Percentiles rank a stretch among this genome's conserved stretches.
Conservation (phyloP, 306 rosid species). For the Gastrolobium villosum region DNA sequence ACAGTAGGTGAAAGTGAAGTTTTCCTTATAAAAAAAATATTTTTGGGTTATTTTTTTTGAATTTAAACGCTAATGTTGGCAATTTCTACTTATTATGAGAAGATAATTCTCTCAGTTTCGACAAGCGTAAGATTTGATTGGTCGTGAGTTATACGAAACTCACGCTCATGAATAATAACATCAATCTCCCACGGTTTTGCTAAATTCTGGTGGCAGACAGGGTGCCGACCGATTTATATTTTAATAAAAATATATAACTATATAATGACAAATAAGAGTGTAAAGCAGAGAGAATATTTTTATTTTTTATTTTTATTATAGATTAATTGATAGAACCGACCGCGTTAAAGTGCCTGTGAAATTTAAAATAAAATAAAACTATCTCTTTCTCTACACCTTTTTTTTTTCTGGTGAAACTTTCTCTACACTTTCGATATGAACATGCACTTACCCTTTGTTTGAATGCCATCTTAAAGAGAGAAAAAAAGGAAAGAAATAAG, state of each 20-base stretch:
- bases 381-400: too few relatives aligned
- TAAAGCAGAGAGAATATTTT: slow-evolving; percentile 25
- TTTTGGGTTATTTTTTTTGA: too few relatives aligned
- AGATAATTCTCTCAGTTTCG: too few relatives aligned
- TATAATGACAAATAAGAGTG: neutral
- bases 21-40: too few relatives aligned
- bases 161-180: neutral
- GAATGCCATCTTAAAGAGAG: neutral
- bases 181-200: slow-evolving; percentile 19
- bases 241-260: neutral
- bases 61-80: too few relatives aligned
- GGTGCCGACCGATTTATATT: slow-evolving; percentile 34
- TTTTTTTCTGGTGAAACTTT: too few relatives aligned
- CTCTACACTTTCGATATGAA: neutral
- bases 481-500: too few relatives aligned
- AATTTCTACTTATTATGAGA: too few relatives aligned
- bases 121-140: neutral
- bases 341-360: neutral
- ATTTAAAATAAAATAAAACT: neutral
- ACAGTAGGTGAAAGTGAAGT: too few relatives aligned
- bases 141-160: neutral
- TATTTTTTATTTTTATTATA: slow-evolving; percentile 10
- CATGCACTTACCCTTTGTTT: neutral
- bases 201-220: slow-evolving; percentile 45
- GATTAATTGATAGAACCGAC: neutral